These are phyloP conservation scores for Dipteronia sinensis DNA, from an alignment of 345 rosid species.

Conservation along the genomic window DNA sequence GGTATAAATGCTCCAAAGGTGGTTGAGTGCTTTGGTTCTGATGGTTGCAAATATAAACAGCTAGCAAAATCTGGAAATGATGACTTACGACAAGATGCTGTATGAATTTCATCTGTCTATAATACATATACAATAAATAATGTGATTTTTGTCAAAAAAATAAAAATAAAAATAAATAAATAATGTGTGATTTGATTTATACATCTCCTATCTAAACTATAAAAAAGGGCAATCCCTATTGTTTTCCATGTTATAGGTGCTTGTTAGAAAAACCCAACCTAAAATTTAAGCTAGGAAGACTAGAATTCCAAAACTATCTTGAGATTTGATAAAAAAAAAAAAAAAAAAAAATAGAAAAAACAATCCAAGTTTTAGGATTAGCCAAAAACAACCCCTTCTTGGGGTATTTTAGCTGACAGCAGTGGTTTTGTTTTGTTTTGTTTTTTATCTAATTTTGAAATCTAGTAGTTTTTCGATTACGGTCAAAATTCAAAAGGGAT, in stretches of 20 bases:
- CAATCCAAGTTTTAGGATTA: too few species aligned
- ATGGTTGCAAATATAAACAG: slow-evolving; percentile 85
- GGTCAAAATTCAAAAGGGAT: not conserved
- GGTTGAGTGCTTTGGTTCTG: slow-evolving; percentile 92
- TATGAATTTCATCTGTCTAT: slow-evolving; percentile 36
- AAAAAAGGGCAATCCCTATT: not conserved
- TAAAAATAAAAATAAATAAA: too few species aligned
- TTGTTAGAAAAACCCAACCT: not conserved
- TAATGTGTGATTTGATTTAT: too few species aligned
- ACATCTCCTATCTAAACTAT: not conserved
- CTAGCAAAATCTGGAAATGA: slow-evolving; percentile 98
- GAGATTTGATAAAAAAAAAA: too few species aligned
- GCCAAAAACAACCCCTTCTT: too few species aligned
- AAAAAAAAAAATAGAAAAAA: too few species aligned
- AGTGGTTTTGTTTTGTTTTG: not conserved
- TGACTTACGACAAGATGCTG: slow-evolving; percentile 99
- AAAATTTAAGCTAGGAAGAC: not conserved
- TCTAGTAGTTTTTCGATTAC: not conserved
- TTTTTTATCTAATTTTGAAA: not conserved
- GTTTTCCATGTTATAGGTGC: slow-evolving; percentile 6
- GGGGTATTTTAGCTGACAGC: not conserved
- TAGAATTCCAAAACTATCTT: too few species aligned
- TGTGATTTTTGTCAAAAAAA: too few species aligned
- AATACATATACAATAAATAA: not conserved
- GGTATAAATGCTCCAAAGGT: slow-evolving; percentile 98